Base-by-base conservation (phyloP, 2,329 filamentous ascomycete species). In the Fusarium poae region DNA sequence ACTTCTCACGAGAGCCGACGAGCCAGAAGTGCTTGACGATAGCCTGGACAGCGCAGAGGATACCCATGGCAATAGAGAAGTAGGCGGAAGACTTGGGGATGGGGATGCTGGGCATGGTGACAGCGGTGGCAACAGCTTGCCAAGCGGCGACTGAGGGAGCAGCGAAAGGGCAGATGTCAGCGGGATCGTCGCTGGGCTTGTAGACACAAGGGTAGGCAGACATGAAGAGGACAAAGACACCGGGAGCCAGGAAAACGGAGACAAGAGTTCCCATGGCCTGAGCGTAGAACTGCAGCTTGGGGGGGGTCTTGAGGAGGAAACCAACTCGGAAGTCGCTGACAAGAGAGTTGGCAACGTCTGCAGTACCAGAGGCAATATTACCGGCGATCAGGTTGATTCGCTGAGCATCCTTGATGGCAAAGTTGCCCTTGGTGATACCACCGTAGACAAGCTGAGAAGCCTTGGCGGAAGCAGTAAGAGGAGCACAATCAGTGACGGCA, bases 191-290 rank as follows among this genome's bases (percentile, higher is more conserved):
- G 23, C 84, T 81, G 61, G 74, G 68, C 10, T 85, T 80, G 74
- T 88, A 84, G 69, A 92, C 89, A 75, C 90, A 92, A 1, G 89
- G 89, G 76, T 92, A 92, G 1, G 90, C 90, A 7, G 85, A 83
- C 65, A 87, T 84, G 80, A 91, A 91, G 44, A 91, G 84, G 34
- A 91, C 85, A 74, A 91, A 92, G 70, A 92, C 84, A 12, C 86
- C 88, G 1, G 89, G 89, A 0, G 89, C 88, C 15, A 92, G 79
- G 79, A 90, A 91, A 69, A 91, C 82, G n/a, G 89, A 85, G 48
- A 91, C 84, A 32, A 90, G 76, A 11, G 86, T 86, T 29, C 89
- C 89, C 16, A 90, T 77, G 42, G 82, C 84, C 77, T 92, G 90
- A 0, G 89, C 89, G 68, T 89, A 82, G 82, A 88, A 92, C 77